Percentiles rank a stretch among this genome's conserved stretches.
Conservation (phyloP, 805 yeast genomes). For the Yarrowia deformans region DNA sequence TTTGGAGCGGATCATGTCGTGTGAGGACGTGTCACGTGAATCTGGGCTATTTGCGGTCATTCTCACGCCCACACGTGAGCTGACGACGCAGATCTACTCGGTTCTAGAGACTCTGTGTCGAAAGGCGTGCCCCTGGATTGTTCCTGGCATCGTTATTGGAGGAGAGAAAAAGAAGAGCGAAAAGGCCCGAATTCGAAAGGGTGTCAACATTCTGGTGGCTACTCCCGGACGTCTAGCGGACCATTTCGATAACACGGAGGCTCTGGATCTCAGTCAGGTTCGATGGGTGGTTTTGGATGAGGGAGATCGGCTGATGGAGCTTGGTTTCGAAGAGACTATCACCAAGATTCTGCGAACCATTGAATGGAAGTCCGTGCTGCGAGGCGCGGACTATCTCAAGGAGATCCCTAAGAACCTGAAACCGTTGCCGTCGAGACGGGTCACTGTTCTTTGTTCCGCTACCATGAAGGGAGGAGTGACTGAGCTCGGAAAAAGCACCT, state of each 20-base stretch:
- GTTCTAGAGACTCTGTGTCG: constrained; percentile 69
- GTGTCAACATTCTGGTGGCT: constrained; percentile 93
- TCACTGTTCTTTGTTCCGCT: constrained; percentile 91
- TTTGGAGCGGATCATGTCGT: constrained; percentile 70
- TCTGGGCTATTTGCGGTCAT: constrained; percentile 90
- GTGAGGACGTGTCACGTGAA: constrained; percentile 59
- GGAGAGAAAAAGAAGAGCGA: constrained; percentile 98
- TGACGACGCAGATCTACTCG: constrained; percentile 86
- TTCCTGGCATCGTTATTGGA: constrained; percentile 96
- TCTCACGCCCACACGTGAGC: constrained; percentile 92
- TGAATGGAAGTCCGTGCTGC: constrained; percentile 56
- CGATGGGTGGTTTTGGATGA: constrained; percentile 94
- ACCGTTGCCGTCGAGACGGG: constrained; percentile 70
- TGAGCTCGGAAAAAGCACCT: constrained; percentile 78
- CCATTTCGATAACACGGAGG: constrained; percentile 87
- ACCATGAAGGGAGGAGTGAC: constrained; percentile 84
- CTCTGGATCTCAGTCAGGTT: constrained; percentile 73
- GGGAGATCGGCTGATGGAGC: constrained; percentile 94
- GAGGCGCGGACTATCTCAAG: constrained; percentile 46
- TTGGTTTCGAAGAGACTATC: constrained; percentile 95
- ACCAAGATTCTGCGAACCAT: constrained; percentile 72
- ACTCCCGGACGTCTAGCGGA: constrained; percentile 97
- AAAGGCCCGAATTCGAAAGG: constrained; percentile 93
- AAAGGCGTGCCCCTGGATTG: constrained; percentile 82
- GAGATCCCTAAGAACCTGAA: constrained; percentile 54